Conservation (phyloP, 2,329 filamentous ascomycete genomes). For the Byssothecium circinans region DNA sequence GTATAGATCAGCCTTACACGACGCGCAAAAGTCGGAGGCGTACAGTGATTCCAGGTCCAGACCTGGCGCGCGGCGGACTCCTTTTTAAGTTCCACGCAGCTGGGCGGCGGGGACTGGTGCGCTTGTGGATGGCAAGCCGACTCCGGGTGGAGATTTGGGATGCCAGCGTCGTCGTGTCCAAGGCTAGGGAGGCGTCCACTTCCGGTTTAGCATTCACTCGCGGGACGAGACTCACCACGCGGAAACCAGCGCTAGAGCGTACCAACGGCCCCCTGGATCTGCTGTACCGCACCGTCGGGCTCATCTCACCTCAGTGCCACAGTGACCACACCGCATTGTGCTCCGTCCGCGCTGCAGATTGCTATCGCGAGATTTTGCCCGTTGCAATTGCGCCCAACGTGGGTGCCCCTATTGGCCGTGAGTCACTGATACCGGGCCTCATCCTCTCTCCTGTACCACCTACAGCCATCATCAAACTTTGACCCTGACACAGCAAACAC, state of each 20-base stretch:
- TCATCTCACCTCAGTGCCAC: background rate
- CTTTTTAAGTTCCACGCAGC: conserved; percentile 30
- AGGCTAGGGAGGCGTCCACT: conserved; percentile 17
- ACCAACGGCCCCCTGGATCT: conserved; percentile 29
- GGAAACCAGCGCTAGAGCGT: conserved; percentile 17
- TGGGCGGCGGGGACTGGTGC: conserved; percentile 32
- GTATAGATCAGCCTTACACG: background rate
- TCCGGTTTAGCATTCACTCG: conserved; percentile 23
- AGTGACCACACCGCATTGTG: conserved; percentile 5
- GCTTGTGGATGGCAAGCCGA: conserved; percentile 25
- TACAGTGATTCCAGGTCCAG: background rate
- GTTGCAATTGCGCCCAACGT: conserved; percentile 11
- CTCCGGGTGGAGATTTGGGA: conserved; percentile 23
- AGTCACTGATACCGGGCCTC: conserved; percentile 15
- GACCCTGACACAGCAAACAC: conserved; percentile 14
- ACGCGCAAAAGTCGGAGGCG: background rate
- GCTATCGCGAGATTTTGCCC: conserved; percentile 13
- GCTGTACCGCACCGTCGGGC: conserved; percentile 29
- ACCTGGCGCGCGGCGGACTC: conserved; percentile 1
- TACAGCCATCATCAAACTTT: conserved; percentile 20
- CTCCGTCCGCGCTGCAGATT: conserved; percentile 7
- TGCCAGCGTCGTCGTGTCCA: conserved; percentile 13
- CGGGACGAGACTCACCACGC: conserved; percentile 23
- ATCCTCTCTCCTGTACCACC: conserved; percentile 22
- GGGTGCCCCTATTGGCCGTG: conserved; percentile 22